Percentiles rank a stretch among this genome's conserved stretches.
These are phyloP conservation scores for Pisolithus tinctorius DNA, from an alignment of 768 basidiomycete genomes.

Conservation along the genomic window DNA sequence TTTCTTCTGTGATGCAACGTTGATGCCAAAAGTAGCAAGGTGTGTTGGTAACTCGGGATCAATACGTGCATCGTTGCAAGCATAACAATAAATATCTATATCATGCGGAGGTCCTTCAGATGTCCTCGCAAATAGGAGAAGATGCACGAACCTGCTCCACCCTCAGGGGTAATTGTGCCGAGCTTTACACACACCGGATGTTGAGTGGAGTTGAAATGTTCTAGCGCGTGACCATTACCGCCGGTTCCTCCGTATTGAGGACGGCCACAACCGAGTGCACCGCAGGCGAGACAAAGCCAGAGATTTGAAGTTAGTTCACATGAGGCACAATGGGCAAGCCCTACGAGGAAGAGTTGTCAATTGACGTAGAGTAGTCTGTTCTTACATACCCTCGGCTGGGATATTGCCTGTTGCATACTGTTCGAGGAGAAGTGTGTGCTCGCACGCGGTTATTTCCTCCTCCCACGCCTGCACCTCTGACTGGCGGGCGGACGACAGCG, in stretches of 20 bases:
- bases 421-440: slow-evolving; percentile 60
- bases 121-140: not conserved
- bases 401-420: slow-evolving; percentile 31
- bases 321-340: slow-evolving; percentile 71
- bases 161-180: slow-evolving; percentile 95
- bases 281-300: slow-evolving; percentile 94
- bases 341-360: slow-evolving; percentile 27
- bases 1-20: slow-evolving; percentile 73
- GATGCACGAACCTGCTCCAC: slow-evolving; percentile 62
- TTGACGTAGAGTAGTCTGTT: not conserved
- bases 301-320: slow-evolving; percentile 89
- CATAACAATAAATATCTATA: slow-evolving; percentile 88
- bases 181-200: slow-evolving; percentile 89
- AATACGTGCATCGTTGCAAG: slow-evolving; percentile 75
- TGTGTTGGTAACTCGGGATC: slow-evolving; percentile 74
- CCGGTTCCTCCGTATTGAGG: slow-evolving; percentile 72
- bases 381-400: slow-evolving; percentile 18
- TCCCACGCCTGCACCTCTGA: slow-evolving; percentile 98
- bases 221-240: slow-evolving; percentile 87
- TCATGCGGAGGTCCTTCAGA: not conserved
- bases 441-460: slow-evolving; percentile 84
- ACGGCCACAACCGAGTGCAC: slow-evolving; percentile 84
- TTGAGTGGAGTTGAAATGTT: slow-evolving; percentile 62
- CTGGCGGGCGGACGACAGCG: slow-evolving; percentile 84
- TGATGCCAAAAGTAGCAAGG: slow-evolving; percentile 80